Evolutionary conservation across 2,329 filamentous ascomycete genomes (phyloP).

Genomic region (Coniochaeta pulveracea): DNA sequence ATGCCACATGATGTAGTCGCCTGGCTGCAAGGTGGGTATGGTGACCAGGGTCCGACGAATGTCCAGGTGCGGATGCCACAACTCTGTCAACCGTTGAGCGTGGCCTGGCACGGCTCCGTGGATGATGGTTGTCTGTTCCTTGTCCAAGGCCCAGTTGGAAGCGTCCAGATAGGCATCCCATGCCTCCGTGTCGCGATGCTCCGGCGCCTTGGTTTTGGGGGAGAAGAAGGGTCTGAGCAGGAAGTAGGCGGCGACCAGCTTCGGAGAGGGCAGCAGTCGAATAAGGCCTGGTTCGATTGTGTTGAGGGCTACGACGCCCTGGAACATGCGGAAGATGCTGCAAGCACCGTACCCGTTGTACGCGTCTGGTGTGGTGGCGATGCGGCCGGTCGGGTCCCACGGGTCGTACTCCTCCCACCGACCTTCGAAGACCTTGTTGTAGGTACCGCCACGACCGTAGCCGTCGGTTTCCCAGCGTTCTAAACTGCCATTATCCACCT

Average conservation of each 20-base stretch:
- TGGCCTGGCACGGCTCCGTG: conserved; percentile 47
- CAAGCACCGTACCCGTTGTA: conserved; percentile 48
- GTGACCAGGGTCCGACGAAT: conserved; percentile 41
- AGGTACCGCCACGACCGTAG: conserved; percentile 48
- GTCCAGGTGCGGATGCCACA: conserved; percentile 45
- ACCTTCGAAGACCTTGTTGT: conserved; percentile 40
- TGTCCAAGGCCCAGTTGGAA: conserved; percentile 31
- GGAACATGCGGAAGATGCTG: conserved; percentile 48
- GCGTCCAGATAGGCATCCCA: conserved; percentile 42
- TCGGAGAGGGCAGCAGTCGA: conserved; percentile 33
- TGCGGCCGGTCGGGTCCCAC: conserved; percentile 41
- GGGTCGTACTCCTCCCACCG: conserved; percentile 45
- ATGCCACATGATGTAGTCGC: conserved; percentile 49
- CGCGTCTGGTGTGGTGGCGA: conserved; percentile 40
- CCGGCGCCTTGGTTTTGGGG: conserved; percentile 29
- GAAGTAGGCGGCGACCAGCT: conserved; percentile 35
- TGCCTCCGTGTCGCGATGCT: conserved; percentile 23
- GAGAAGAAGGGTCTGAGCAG: conserved; percentile 41
- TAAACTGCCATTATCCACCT: conserved; percentile 50
- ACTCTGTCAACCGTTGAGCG: conserved; percentile 44
- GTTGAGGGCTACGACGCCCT: conserved; percentile 42
- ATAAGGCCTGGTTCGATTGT: conserved; percentile 36
- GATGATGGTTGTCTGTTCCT: conserved; percentile 41
- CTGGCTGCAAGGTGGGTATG: conserved; percentile 40
- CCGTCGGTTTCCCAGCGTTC: conserved; percentile 25